Evolutionary conservation across 495 filamentous ascomycete species (phyloP), one percentile per base, ranked within the genome.

Genomic region (Penicillium fimorum): DNA sequence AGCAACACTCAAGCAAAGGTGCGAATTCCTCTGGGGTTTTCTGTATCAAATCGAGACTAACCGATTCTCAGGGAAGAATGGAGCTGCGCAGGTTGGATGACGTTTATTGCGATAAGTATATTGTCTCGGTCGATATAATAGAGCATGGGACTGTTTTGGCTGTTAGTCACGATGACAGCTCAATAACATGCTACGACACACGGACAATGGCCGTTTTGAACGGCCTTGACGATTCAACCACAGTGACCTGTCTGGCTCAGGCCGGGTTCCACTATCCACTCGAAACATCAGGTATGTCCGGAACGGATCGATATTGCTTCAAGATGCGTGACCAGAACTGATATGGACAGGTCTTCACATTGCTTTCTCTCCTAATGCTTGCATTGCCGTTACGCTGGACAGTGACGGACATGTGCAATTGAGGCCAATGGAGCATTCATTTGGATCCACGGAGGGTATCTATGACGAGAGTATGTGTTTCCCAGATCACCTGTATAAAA

Each of bases 181-280:
- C 86, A 0, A 76, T 92, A 27, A 81, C 91, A 48, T 90, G 92
- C 66, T 84, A 90, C 46, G 86, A 94, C 56, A 81, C 89, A 11
- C 73, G 77, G 50, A 88, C 84, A 4, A 84, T 94, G 84, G 70
- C 78, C 2, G 71, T 83, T 37, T 76, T 92, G 1, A 84, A 78
- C 55, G 77, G 80, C 11, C 76, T 87, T 52, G 76, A 77, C n/a
- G 84, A 87, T 63, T 55, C 80, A 11, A 81, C 82, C 45, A 82
- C 76, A 22, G 84, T 94, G 43, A 85, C 78, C 38, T 86, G 83
- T 60, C 72, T 90, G 9, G 75, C 83, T 13, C 89, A 93, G 67
- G 82, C 86, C 40, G 89, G 89, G 1, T 91, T 92, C 61, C 78
- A 79, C n/a, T 91, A 85, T 63, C 67, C 77, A 13, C 50, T 67